Conservation (phyloP, 441 rosid genomes). For the Codiaeum variegatum region DNA sequence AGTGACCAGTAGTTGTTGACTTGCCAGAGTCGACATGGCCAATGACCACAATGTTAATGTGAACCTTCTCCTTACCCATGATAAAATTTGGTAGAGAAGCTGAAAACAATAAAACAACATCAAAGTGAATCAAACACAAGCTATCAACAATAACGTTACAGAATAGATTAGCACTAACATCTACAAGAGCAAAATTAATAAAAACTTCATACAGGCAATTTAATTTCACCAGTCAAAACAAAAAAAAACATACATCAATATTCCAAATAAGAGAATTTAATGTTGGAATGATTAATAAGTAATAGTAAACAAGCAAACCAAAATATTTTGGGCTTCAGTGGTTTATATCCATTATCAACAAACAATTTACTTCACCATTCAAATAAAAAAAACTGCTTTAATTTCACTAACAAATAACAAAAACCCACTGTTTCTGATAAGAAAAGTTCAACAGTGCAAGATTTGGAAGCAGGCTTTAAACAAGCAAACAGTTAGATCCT, state of each 20-base stretch:
- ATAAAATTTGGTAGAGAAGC: constrained; percentile 21
- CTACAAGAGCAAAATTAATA: background rate
- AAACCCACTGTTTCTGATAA: background rate
- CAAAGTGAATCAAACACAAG: background rate
- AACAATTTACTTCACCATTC: background rate
- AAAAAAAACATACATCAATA: background rate
- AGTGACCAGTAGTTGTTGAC: constrained; percentile 44
- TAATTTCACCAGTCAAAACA: background rate
- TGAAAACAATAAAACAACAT: constrained; percentile 10
- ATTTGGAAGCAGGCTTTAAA: background rate
- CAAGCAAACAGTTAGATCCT: background rate
- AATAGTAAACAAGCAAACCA: no score
- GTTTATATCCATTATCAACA: no score
- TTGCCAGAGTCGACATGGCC: constrained; percentile 52
- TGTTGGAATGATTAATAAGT: no score
- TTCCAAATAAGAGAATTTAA: no score
- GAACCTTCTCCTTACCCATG: constrained; percentile 56
- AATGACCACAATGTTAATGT: constrained; percentile 46
- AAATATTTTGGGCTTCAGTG: no score
- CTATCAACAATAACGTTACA: background rate
- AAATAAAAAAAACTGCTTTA: background rate
- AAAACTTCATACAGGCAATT: background rate
- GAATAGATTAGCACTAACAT: background rate
- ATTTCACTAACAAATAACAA: background rate
- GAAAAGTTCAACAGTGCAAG: background rate